Base-by-base conservation (phyloP, 768 basidiomycete species). In the Collybia nuda region DNA sequence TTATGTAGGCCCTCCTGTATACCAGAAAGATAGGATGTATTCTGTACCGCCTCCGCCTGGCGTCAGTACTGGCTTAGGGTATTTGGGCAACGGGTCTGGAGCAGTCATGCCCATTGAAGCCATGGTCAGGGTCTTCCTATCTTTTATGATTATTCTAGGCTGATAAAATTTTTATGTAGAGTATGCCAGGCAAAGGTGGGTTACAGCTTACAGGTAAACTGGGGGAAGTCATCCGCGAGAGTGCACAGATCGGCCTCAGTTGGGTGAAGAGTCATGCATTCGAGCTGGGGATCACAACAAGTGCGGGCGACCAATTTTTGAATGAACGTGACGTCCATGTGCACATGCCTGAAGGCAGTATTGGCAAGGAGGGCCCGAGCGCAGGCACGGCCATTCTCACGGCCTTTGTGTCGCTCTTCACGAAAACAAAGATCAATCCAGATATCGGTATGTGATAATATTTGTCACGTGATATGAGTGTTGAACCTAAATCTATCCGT, bases 31-130 rank as follows among this genome's bases (percentile, higher is more conserved):
- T 60, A 71, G 96, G 53, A 81, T 99, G 78, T 99, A 97, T 60
- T 77, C 79, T 12, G 72, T 73, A 28, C 69, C 82, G 1, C 91
- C 93, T 0, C 96, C 96, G 1, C 82, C 93, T 2, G 97, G 97
- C 28, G 97, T 99, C 26, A 89, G 86, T 62, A 97, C 93, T 12
- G 97, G 97, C 15, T 71, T 99, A 3, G 97, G 97, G 2, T 98
- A 98, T 67, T 74, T 96, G 21, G 96, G 96, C 1, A 98, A 98
- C 66, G 97, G 97, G 0, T 90, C 88, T 12, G 97, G 97, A 21
- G 89, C 93, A 4, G 91, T 98, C 38, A 96, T 98, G 93, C 95
- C 95, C 17, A 85, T 99, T 23, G 97, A 99, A 71, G 93, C 90
- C 35, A 88, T 88, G 60, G 94, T 94, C 53, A 60, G n/a, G n/a